Evolutionary conservation across 1,284 basidiomycete genomes (phyloP).

Genomic region (Malassezia slooffiae): DNA sequence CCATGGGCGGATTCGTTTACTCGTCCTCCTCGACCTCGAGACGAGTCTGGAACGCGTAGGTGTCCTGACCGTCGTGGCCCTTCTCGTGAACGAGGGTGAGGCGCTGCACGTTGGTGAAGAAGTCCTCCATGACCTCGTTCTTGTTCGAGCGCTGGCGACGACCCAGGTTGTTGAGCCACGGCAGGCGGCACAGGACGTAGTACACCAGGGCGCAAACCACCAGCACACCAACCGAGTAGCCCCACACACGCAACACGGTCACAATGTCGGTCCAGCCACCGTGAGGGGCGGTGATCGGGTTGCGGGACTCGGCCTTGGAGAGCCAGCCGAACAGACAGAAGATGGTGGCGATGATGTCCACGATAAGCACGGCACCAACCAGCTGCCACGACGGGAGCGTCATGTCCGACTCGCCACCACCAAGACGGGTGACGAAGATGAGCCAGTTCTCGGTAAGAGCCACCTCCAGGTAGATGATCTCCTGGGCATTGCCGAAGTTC

Average conservation of each 20-base stretch:
- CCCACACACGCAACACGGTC: constrained; percentile 53
- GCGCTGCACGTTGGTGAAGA: constrained; percentile 51
- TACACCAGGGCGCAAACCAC: constrained; percentile 51
- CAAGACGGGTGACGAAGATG: constrained; percentile 51
- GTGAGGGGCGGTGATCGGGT: constrained; percentile 45
- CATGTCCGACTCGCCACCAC: constrained; percentile 43
- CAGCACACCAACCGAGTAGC: constrained; percentile 52
- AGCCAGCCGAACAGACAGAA: constrained; percentile 54
- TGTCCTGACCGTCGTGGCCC: constrained; percentile 39
- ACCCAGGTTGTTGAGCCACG: constrained; percentile 51
- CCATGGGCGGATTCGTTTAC: too few species aligned
- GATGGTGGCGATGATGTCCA: constrained; percentile 53
- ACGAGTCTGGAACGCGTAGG: constrained; percentile 44
- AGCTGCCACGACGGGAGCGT: constrained; percentile 52
- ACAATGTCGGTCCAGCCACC: constrained; percentile 51
- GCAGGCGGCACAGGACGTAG: constrained; percentile 49
- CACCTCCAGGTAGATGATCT: constrained; percentile 54
- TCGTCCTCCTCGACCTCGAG: constrained; percentile 44
- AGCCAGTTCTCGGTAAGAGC: constrained; percentile 55
- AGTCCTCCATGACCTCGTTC: constrained; percentile 51
- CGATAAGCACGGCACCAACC: constrained; percentile 51
- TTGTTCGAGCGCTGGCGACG: constrained; percentile 49
- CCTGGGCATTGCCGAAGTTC: constrained; percentile 53
- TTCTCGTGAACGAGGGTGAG: constrained; percentile 52
- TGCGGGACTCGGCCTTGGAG: constrained; percentile 49